These are phyloP conservation scores for Sporisorium graminicola DNA, from an alignment of 1,284 basidiomycete genomes.

Conservation along the genomic window DNA sequence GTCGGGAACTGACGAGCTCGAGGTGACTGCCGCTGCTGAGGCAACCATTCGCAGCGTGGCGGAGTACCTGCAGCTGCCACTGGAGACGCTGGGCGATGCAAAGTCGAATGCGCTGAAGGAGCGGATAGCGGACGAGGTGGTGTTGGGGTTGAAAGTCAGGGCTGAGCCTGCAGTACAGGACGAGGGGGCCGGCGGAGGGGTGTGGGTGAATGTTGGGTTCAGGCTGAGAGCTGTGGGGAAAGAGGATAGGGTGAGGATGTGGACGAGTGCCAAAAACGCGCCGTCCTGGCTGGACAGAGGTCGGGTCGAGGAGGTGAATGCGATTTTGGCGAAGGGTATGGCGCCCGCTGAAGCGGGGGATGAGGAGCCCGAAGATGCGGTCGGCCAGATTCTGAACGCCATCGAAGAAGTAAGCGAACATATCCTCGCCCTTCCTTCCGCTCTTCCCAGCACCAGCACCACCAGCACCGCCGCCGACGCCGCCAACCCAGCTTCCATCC, in stretches of 20 bases:
- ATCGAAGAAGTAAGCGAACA: slow-evolving; percentile 34
- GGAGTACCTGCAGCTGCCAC: slow-evolving; percentile 36
- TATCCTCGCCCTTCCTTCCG: slow-evolving; percentile 6
- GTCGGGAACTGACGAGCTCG: slow-evolving; percentile 40
- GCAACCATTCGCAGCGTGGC: slow-evolving; percentile 11
- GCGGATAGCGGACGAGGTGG: slow-evolving; percentile 21
- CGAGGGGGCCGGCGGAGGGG: background rate
- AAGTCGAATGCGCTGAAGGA: slow-evolving; percentile 27
- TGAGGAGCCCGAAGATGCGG: slow-evolving; percentile 28
- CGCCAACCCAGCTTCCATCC: background rate
- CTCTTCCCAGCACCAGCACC: background rate
- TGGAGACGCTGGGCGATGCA: slow-evolving; percentile 23
- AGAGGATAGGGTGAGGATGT: slow-evolving; percentile 12
- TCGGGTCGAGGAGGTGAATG: slow-evolving; percentile 23
- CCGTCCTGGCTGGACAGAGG: slow-evolving; percentile 33
- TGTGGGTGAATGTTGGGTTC: slow-evolving; percentile 33
- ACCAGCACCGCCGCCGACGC: too few relatives aligned
- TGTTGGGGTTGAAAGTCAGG: slow-evolving; percentile 32
- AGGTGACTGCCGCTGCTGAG: slow-evolving; percentile 17
- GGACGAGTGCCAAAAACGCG: slow-evolving; percentile 25
- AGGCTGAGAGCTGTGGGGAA: slow-evolving; percentile 8
- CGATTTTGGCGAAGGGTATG: background rate
- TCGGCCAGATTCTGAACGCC: background rate
- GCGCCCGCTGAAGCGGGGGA: background rate
- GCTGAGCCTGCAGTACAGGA: slow-evolving; percentile 1